Evolutionary conservation across 2,329 filamentous ascomycete genomes (phyloP).

Genomic region (Knufia fluminis): DNA sequence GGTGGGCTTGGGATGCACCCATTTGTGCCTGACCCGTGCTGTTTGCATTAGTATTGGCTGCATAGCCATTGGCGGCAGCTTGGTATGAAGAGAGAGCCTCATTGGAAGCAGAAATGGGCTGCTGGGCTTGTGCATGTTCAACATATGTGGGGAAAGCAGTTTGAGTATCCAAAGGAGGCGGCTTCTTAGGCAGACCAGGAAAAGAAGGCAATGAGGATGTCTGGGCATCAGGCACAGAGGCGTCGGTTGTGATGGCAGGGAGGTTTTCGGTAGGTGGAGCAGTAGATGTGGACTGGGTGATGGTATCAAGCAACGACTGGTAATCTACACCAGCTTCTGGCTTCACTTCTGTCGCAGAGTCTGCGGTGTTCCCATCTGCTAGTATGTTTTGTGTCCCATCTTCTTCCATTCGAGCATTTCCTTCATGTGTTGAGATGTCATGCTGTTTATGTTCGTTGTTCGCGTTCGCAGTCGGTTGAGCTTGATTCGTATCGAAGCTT

Average conservation of each 20-base stretch:
- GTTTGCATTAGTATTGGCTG: slow-evolving; percentile 2
- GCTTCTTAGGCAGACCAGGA: slow-evolving; percentile 36
- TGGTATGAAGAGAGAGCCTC: slow-evolving; percentile 7
- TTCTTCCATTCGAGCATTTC: not conserved
- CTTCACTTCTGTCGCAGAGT: not conserved
- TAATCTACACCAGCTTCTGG: slow-evolving; percentile 36
- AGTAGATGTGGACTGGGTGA: slow-evolving; percentile 31
- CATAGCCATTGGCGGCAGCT: slow-evolving; percentile 10
- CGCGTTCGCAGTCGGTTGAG: not conserved
- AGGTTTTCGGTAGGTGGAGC: slow-evolving; percentile 24
- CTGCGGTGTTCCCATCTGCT: not conserved
- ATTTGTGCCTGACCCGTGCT: not conserved
- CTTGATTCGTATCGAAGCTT: not conserved
- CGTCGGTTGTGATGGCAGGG: slow-evolving; percentile 22
- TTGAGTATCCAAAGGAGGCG: slow-evolving; percentile 34
- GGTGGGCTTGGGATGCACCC: slow-evolving; percentile 28
- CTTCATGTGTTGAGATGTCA: not conserved
- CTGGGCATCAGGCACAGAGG: slow-evolving; percentile 25
- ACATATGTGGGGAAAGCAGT: slow-evolving; percentile 6
- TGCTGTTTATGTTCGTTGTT: too few relatives aligned
- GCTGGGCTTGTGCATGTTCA: slow-evolving; percentile 4
- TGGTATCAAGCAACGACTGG: slow-evolving; percentile 41
- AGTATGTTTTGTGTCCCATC: not conserved
- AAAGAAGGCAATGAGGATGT: slow-evolving; percentile 28
- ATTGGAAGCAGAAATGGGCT: slow-evolving; percentile 7